Evolutionary conservation across 768 basidiomycete genomes (phyloP).

Genomic region (Boletellus ananas): DNA sequence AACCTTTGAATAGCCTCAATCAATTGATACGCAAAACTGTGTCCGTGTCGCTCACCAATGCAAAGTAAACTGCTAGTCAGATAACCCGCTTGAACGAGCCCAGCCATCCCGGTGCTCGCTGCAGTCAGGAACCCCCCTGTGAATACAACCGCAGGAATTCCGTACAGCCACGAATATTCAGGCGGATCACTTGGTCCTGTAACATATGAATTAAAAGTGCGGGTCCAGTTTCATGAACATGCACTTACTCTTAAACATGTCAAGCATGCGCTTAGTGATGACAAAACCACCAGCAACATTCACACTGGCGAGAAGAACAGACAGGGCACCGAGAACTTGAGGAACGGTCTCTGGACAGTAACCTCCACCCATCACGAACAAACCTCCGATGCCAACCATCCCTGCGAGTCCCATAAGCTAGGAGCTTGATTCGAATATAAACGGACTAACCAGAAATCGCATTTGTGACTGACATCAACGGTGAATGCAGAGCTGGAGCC

Average conservation of each 20-base stretch:
- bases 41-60: slow-evolving; percentile 50
- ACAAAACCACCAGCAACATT: slow-evolving; percentile 89
- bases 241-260: slow-evolving; percentile 81
- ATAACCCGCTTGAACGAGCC: slow-evolving; percentile 86
- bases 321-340: slow-evolving; percentile 73
- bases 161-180: slow-evolving; percentile 83
- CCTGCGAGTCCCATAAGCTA: slow-evolving; percentile 30
- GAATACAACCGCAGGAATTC: slow-evolving; percentile 75
- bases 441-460: slow-evolving; percentile 67
- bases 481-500: slow-evolving; percentile 82
- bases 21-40: not conserved
- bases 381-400: slow-evolving; percentile 79
- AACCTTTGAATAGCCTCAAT: slow-evolving; percentile 41
- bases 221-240: not conserved
- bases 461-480: slow-evolving; percentile 88
- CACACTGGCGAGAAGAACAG: slow-evolving; percentile 83
- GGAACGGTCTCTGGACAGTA: slow-evolving; percentile 79
- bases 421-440: slow-evolving; percentile 6
- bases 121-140: slow-evolving; percentile 80
- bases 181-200: slow-evolving; percentile 79
- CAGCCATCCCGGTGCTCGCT: slow-evolving; percentile 79
- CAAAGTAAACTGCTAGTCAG: slow-evolving; percentile 82
- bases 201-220: slow-evolving; percentile 1
- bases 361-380: slow-evolving; percentile 90
- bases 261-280: slow-evolving; percentile 88